phyloP scores from a whole-genome alignment of 495 filamentous ascomycete genomes.

The Penicillium silybi region DNA sequence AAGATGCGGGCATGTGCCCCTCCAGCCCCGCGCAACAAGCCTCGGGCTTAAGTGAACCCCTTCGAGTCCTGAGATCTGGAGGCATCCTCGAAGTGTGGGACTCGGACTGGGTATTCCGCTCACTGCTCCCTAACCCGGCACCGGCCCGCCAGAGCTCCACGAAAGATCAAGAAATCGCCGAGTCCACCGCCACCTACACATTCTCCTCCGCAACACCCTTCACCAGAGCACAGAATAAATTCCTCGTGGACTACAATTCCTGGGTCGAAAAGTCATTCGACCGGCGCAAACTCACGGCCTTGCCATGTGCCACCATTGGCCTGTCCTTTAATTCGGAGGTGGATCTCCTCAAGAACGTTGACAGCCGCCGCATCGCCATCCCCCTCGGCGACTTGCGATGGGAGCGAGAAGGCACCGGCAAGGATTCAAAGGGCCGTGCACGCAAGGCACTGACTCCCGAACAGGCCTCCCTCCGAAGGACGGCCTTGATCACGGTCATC shows the following conservation, averaged over 20 bases:
- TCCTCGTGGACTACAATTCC: conserved; percentile 75
- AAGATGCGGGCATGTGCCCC: conserved; percentile 73
- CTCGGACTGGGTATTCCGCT: conserved; percentile 71
- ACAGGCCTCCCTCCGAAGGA: conserved; percentile 70
- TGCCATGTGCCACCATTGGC: conserved; percentile 76
- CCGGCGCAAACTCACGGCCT: conserved; percentile 59
- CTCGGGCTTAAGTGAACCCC: conserved; percentile 65
- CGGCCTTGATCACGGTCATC: conserved; percentile 75
- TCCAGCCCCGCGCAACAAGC: conserved; percentile 59
- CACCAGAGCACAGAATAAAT: conserved; percentile 70
- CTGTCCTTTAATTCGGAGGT: conserved; percentile 78
- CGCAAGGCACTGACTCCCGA: conserved; percentile 58
- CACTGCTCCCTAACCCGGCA: conserved; percentile 69
- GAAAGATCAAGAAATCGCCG: conserved; percentile 58
- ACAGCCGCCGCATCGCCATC: conserved; percentile 73
- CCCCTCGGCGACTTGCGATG: conserved; percentile 83
- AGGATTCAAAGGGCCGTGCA: conserved; percentile 35
- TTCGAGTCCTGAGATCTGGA: conserved; percentile 72
- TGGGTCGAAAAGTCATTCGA: conserved; percentile 79
- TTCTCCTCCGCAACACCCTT: conserved; percentile 83
- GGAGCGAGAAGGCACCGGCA: conserved; percentile 63
- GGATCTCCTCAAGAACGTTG: conserved; percentile 65
- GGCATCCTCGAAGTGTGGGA: conserved; percentile 88
- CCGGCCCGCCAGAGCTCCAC: conserved; percentile 49
- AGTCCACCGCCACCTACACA: conserved; percentile 70